Evolutionary conservation across 73 alveolate genomes (phyloP), one percentile per base, ranked within the genome.

Genomic region (Stentor coeruleus): DNA sequence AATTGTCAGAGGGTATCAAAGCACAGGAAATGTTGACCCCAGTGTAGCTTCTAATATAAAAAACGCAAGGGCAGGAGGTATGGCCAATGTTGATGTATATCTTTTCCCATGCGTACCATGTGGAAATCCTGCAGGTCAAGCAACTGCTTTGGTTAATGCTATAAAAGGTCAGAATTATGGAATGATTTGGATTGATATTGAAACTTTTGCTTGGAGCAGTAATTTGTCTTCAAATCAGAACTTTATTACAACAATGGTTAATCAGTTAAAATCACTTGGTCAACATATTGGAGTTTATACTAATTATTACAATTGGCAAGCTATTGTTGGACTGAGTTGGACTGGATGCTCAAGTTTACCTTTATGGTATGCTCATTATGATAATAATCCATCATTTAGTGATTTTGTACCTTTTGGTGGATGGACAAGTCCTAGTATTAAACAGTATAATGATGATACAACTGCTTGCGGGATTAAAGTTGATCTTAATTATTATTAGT

Each of bases 291-390:
- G 98, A 74, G 81, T 93, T 57, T 90, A 93, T 75, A 55, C 91
- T 4, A 73, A 79, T 58, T 20, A 87, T 58, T 90, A 84, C 75
- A 38, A 81, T 84, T 93, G 98, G 98, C 87, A 85, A 66, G 55
- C 87, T 1, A 87, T 93, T 74, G 83, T 93, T 86, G 98, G 98
- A 30, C 36, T 83, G 36, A 84, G 93, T 85, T 74, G 88, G 37
- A 59, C 85, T 49, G 84, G 85, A 31, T 81, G 88, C n/a, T 75
- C 88, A 15, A 30, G 33, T 26, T 74, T 75, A 39, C 95, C 93
- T 0, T 88, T 93, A 39, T 93, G 96, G 96, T 93, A 93, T 77
- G 98, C 96, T 74, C 96, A 93, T 83, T 93, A 93, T 81, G 96
- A 93, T 81, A 60, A 86, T 84, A 11, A 40, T 38, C 91, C 89